Evolutionary conservation across 352 stramenopile genomes (phyloP).

Genomic region (Pythium sukuiense): DNA sequence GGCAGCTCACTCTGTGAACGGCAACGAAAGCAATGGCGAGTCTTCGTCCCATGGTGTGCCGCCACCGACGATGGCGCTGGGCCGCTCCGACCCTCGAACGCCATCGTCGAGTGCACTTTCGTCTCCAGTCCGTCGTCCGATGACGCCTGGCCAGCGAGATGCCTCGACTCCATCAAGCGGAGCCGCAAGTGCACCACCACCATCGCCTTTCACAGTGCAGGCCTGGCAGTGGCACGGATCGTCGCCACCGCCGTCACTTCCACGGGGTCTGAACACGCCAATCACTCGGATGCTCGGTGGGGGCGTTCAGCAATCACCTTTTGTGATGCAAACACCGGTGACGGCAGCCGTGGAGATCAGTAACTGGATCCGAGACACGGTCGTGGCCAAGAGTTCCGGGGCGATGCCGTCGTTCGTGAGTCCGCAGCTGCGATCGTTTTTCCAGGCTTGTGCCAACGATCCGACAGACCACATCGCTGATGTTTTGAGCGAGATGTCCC

Average conservation of each 20-base stretch:
- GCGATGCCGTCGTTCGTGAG: constrained; percentile 35
- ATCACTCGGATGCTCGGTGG: constrained; percentile 23
- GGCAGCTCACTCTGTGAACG: not conserved
- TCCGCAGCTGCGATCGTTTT: constrained; percentile 54
- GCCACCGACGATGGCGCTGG: constrained; percentile 7
- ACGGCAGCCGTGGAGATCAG: constrained; percentile 80
- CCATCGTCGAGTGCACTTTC: constrained; percentile 17
- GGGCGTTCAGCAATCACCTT: constrained; percentile 37
- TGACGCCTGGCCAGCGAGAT: constrained; percentile 26
- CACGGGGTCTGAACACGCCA: constrained; percentile 35
- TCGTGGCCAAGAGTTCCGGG: constrained; percentile 18
- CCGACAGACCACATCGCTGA: constrained; percentile 56
- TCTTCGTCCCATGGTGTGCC: constrained; percentile 14
- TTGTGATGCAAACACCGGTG: constrained; percentile 64
- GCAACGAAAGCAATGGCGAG: constrained; percentile 16
- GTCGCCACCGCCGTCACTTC: constrained; percentile 39
- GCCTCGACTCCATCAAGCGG: constrained; percentile 10
- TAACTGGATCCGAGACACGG: constrained; percentile 76
- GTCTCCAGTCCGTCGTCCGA: constrained; percentile 19
- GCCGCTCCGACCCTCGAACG: constrained; percentile 6
- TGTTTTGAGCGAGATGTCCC: constrained; percentile 48
- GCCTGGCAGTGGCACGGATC: constrained; percentile 76
- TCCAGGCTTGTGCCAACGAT: constrained; percentile 55
- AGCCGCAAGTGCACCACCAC: constrained; percentile 24
- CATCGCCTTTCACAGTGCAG: constrained; percentile 48